Conservation (phyloP, 2,329 filamentous ascomycete species). For the Zymoseptoria crescenta region DNA sequence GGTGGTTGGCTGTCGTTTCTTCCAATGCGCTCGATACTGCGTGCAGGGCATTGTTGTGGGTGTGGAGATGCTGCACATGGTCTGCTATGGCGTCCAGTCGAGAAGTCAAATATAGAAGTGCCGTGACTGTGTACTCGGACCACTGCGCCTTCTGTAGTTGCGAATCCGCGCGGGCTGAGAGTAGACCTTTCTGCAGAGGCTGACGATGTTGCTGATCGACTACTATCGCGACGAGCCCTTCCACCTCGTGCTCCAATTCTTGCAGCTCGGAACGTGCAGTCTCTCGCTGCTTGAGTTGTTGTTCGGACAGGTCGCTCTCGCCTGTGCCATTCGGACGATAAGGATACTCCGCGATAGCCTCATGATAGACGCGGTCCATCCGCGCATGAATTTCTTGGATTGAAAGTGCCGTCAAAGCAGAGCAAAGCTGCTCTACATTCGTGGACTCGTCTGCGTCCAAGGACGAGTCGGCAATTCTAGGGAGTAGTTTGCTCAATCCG, state of each 20-base stretch:
- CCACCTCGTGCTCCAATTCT: constrained; percentile 60
- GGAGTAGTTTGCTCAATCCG: constrained; percentile 58
- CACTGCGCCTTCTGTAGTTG: constrained; percentile 32
- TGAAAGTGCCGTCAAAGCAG: constrained; percentile 34
- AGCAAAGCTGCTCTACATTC: constrained; percentile 49
- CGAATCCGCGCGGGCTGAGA: constrained; percentile 30
- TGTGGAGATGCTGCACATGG: constrained; percentile 22
- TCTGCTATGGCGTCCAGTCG: constrained; percentile 24
- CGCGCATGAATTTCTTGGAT: constrained; percentile 36
- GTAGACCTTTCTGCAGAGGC: constrained; percentile 45
- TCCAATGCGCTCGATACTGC: constrained; percentile 19
- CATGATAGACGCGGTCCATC: constrained; percentile 45
- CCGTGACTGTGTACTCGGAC: constrained; percentile 37
- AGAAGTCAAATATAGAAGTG: constrained; percentile 35
- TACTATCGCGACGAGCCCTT: constrained; percentile 63
- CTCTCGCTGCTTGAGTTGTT: constrained; percentile 29
- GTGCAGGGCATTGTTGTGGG: constrained; percentile 19
- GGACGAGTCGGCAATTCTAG: constrained; percentile 46
- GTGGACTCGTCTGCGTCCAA: constrained; percentile 42
- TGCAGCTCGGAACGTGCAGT: constrained; percentile 56
- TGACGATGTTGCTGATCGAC: constrained; percentile 59
- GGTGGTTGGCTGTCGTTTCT: constrained; percentile 13
- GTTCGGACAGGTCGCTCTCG: constrained; percentile 18
- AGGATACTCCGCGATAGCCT: constrained; percentile 6
- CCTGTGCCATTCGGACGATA: constrained; percentile 4